Evolutionary conservation across 441 rosid species (phyloP), one percentile per base, ranked within the genome.

Genomic region (Erodium moschatum): DNA sequence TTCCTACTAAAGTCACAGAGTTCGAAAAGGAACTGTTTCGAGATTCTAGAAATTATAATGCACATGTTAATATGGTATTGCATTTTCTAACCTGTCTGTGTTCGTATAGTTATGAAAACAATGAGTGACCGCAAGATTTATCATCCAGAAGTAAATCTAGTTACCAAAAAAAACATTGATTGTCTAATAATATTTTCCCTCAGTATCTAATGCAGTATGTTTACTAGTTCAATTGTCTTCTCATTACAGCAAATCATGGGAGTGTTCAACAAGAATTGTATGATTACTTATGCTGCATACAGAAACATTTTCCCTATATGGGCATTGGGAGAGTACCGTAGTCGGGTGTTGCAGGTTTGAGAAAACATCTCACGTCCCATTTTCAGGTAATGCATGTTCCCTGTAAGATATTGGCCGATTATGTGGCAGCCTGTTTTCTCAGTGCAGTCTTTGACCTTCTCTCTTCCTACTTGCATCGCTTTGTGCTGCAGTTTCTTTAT

Each of bases 241-340:
- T 54, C 2, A 54, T 54, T 18, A 24, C 65, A 61, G 65, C n/a
- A 61, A 61, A 61, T 61, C 65, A 61, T 61, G 13, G 65, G 65
- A 10, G 65, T 61, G 12, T 61, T 61, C 65, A 61, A 61, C 65
- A 61, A 61, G n/a, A 61, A 61, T 27, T 61, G 65, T 2, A 61
- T 61, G 65, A 61, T 61, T 10, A 61, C 33, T 8, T 61, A 61
- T 12, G 29, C 65, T 3, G 29, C 65, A 10, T 61, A 61, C 35
- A 61, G 35, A 24, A 61, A 61, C 65, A 61, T 61, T 27, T 61
- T 61, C 35, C 65, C 65, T 24, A 61, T 61, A 61, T 61, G 65
- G 65, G 65, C 35, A 9, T 27, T 61, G n/a, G 65, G 65, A 61
- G 65, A 61, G 10, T 21, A 61, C 65, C 65, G 35, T 21, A 27